Percentiles rank a stretch among this genome's conserved stretches.
Evolutionary conservation across 2,329 filamentous ascomycete genomes (phyloP).

Genomic region (Colletotrichum sp.): DNA sequence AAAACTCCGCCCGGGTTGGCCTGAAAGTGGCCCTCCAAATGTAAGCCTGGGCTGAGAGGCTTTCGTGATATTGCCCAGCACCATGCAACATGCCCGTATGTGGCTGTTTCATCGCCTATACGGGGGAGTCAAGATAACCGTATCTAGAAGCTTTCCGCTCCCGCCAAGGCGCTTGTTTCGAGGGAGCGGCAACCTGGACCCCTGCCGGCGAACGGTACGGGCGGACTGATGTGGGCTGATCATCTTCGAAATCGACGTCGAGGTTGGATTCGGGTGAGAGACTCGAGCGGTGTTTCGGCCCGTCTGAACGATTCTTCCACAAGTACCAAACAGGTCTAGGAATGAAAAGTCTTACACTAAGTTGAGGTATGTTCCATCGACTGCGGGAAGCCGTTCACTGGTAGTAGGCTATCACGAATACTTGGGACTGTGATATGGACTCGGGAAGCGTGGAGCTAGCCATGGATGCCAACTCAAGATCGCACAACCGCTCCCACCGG

Average conservation of each 20-base stretch:
- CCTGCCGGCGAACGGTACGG: background rate
- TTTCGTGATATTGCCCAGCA: background rate
- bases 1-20: background rate
- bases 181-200: conserved; percentile 1
- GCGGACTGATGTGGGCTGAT: background rate
- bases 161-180: conserved; percentile 5
- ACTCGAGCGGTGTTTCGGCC: background rate
- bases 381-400: background rate
- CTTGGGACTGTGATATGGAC: background rate
- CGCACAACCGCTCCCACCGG: background rate
- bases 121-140: background rate
- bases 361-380: background rate
- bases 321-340: background rate
- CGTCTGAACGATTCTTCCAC: background rate
- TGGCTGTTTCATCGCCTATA: background rate
- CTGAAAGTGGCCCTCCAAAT: background rate
- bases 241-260: background rate
- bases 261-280: background rate
- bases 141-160: background rate
- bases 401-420: background rate
- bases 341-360: background rate
- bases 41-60: background rate
- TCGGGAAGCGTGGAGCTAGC: background rate
- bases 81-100: background rate
- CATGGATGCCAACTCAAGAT: background rate